Base-by-base conservation (phyloP, 495 filamentous ascomycete species). In the Xylaria intraflava region DNA sequence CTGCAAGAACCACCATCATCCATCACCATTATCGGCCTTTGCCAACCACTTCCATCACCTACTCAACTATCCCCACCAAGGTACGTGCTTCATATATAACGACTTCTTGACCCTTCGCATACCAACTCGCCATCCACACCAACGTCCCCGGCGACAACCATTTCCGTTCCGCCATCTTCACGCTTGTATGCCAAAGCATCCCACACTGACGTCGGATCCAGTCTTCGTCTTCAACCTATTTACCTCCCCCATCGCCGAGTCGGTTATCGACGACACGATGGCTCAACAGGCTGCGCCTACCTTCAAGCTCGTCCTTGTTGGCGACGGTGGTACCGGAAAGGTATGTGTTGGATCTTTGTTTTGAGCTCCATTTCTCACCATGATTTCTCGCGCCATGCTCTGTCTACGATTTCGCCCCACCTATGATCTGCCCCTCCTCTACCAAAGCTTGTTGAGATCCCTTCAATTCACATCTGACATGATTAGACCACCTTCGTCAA, bases 231-330 rank as follows among this genome's bases (percentile, higher is more conserved):
- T 65, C n/a, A n/a, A n/a, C n/a, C 64, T 73, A 66, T 67, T 73
- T 73, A 72, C 66, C 58, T 67, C 62, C 60, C 62, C 23, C 54
- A 16, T 12, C 48, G 20, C 42, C 55, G 36, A 49, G 45, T 51
- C 50, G 29, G 46, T 51, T 49, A 59, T 61, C 56, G 62, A 51
- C 51, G 61, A 56, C 55, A 60, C 47, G 24, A 92, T 90, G 85
- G 80, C 84, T 64, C 61, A 67, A 35, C 59, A 73, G 49, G 0
- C 12, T 1, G 70, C 68, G 59, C 82, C 84, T 45, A 96, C 90
- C 68, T 97, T 99, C 83, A 99, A 99, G 89, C 87, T 99, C 67
- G 94, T 99, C 63, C 90, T 99, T 69, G 94, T 99, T 69, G 94
- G 94, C 72, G 94, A 99, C 74, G 94, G 94, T 78, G 94, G 94